Conservation (phyloP, 768 basidiomycete genomes). For the Termitomyces sp. region DNA sequence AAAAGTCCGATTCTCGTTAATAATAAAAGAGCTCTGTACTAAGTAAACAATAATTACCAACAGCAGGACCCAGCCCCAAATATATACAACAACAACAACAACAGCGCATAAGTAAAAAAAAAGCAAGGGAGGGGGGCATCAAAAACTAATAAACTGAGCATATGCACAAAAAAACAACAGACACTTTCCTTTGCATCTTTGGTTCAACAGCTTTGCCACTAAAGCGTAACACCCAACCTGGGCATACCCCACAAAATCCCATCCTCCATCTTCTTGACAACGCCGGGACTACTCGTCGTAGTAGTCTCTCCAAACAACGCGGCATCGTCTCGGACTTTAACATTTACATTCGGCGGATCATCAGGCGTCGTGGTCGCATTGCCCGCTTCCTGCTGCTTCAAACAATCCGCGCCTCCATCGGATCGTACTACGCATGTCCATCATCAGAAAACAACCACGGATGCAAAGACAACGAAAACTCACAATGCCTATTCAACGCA, state of each 20-base stretch:
- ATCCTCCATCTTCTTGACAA: slow-evolving; percentile 9
- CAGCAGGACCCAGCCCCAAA: too few species aligned
- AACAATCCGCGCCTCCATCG: slow-evolving; percentile 78
- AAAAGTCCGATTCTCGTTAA: too few species aligned
- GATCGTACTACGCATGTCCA: slow-evolving; percentile 80
- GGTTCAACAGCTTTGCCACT: background rate
- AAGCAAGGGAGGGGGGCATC: too few species aligned
- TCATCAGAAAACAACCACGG: background rate
- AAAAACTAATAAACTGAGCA: background rate
- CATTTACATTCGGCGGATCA: too few species aligned
- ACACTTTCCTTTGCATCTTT: too few species aligned
- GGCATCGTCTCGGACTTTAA: too few species aligned
- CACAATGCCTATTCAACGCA: slow-evolving; percentile 88
- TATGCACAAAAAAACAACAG: background rate
- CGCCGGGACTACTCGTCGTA: background rate
- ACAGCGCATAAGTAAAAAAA: too few species aligned
- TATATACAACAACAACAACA: too few species aligned
- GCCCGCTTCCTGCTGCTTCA: slow-evolving; percentile 29
- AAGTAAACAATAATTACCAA: too few species aligned
- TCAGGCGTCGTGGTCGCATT: background rate
- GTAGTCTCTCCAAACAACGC: background rate
- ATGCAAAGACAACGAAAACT: slow-evolving; percentile 20
- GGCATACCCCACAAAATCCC: slow-evolving; percentile 2
- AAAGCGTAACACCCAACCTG: slow-evolving; percentile 11
- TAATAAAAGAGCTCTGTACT: too few species aligned